phyloP scores from a whole-genome alignment of 73 alveolate genomes.

The Paramecium sonneborni region DNA sequence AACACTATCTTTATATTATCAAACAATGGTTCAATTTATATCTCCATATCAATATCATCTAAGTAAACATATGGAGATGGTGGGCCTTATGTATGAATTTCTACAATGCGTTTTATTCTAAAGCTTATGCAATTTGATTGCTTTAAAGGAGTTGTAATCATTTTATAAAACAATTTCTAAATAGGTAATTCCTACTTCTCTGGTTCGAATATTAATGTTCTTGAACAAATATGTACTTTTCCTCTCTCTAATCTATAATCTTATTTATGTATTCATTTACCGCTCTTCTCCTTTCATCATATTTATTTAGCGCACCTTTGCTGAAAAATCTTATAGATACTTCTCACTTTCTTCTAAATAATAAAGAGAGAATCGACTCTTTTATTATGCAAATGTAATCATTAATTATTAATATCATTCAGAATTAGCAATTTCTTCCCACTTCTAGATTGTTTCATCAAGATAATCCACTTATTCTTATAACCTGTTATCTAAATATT shows the following conservation, averaged over 20 bases:
- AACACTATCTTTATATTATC: slow-evolving; percentile 51
- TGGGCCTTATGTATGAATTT: slow-evolving; percentile 63
- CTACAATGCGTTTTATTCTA: slow-evolving; percentile 55
- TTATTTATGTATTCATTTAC: background rate
- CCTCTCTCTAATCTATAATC: slow-evolving; percentile 66
- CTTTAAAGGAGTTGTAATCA: slow-evolving; percentile 56
- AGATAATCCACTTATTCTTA: background rate
- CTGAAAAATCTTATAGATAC: slow-evolving; percentile 63
- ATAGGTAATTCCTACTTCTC: slow-evolving; percentile 64
- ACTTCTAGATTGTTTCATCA: slow-evolving; percentile 50
- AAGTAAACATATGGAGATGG: slow-evolving; percentile 63
- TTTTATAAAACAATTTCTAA: slow-evolving; percentile 60
- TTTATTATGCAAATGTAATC: slow-evolving; percentile 58
- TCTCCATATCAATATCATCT: slow-evolving; percentile 37
- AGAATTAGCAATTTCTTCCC: slow-evolving; percentile 43
- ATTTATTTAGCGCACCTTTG: background rate
- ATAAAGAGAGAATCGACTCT: slow-evolving; percentile 69
- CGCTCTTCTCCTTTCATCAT: slow-evolving; percentile 56
- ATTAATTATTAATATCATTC: slow-evolving; percentile 44
- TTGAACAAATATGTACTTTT: slow-evolving; percentile 71
- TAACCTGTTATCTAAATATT: slow-evolving; percentile 9
- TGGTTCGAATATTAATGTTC: slow-evolving; percentile 72
- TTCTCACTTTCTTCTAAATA: slow-evolving; percentile 76
- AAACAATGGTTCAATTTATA: slow-evolving; percentile 44
- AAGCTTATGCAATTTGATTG: slow-evolving; percentile 18